Base-by-base conservation (phyloP, 139 green algal genomes). In the Raphidocelis subcapitata region DNA sequence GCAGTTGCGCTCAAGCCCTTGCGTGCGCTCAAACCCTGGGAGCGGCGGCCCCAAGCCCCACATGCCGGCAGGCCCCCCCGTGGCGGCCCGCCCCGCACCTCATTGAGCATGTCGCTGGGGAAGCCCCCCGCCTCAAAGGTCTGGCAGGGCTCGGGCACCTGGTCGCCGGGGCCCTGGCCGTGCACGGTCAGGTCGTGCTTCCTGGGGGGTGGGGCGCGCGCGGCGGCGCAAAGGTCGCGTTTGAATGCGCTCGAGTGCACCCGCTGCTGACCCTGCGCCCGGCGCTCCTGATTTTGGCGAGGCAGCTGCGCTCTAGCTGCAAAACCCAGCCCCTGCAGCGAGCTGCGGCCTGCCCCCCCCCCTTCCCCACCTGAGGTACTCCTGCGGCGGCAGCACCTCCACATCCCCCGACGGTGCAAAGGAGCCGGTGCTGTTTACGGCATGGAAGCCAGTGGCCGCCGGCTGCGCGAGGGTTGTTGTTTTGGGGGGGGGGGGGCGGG, bases 91-190 rank as follows among this genome's bases (percentile, higher is more conserved):
- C n/a, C 26, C 54, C 55, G 21, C 31, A 94, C 87, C 86, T 94
- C 92, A 32, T 90, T 85, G 74, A 94, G 70, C 61, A 97, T 89
- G 67, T 92, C 83, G 14, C 32, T 21, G 18, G 90, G 77, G 65
- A 93, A 94, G n/a, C 83, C 79, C 4, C 80, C 88, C 28, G 79
- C 83, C 55, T 92, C 86, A 36, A 97, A 97, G 0, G 82, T 87
- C 67, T 90, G 84, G 20, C 89, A 70, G 23, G 92, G 84, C 3
- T 94, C 87, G 1, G 85, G 85, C 21, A 89, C 83, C 5, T 71
- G 24, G 21, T 82, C 71, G 3, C 63, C n/a, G 8, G 62, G 72
- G 52, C 72, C 63, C 52, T 72, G 49, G 46, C 82, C 88, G 71
- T 88, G 72, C 28, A 93, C 79, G 15, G 67, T 52, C 20, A 95